Conservation (phyloP, 2,329 filamentous ascomycete species). For the Tolypocladium inflatum region DNA sequence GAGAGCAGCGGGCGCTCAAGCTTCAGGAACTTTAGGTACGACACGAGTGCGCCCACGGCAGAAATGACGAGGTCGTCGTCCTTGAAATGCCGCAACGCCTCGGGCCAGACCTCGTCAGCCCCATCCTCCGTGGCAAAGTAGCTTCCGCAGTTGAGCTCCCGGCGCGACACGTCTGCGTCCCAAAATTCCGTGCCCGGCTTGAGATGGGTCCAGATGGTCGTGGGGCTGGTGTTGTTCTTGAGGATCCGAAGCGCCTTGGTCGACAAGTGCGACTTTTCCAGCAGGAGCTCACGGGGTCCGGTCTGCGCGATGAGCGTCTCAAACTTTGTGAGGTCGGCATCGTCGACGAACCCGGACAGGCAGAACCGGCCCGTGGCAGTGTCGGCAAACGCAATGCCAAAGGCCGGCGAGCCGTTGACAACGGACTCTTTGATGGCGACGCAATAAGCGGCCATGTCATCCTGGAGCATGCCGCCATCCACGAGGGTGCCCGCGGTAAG, state of each 20-base stretch:
- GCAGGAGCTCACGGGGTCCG: conserved; percentile 73
- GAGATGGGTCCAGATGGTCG: conserved; percentile 89
- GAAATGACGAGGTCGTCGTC: conserved; percentile 83
- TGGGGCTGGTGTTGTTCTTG: conserved; percentile 90
- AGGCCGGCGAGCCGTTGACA: conserved; percentile 65
- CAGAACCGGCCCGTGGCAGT: conserved; percentile 94
- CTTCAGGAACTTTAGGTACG: conserved; percentile 80
- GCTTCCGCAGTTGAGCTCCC: conserved; percentile 68
- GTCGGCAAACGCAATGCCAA: conserved; percentile 90
- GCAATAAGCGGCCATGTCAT: conserved; percentile 95
- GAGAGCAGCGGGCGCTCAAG: conserved; percentile 81
- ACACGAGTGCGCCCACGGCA: conserved; percentile 77
- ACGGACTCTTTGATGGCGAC: conserved; percentile 84
- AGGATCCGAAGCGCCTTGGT: conserved; percentile 85
- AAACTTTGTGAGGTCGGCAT: conserved; percentile 89
- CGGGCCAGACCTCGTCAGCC: conserved; percentile 63
- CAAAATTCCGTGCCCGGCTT: conserved; percentile 86
- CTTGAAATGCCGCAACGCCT: conserved; percentile 58
- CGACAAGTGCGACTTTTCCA: conserved; percentile 82
- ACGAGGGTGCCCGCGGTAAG: conserved; percentile 89
- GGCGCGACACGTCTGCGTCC: conserved; percentile 71
- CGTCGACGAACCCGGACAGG: conserved; percentile 84
- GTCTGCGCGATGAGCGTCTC: conserved; percentile 95
- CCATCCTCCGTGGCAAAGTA: conserved; percentile 62
- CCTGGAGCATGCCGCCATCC: conserved; percentile 92